phyloP scores from a whole-genome alignment of 768 basidiomycete species.

The Phanerochaete carnosa region DNA sequence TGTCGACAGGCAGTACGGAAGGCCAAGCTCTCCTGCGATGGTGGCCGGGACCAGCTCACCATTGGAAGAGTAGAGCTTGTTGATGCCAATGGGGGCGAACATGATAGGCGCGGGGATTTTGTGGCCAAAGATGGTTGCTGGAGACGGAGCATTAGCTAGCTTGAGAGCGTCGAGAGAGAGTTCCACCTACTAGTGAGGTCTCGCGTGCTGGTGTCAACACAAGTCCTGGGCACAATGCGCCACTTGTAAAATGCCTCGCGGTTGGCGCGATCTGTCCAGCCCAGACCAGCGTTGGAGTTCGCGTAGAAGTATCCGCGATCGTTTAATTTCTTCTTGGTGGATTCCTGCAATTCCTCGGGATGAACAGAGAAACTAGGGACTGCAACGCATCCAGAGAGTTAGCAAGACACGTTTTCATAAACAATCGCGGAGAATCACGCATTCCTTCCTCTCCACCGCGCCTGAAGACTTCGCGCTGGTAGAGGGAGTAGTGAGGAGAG shows the following conservation, averaged over 20 bases:
- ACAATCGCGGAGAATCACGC: conserved; percentile 23
- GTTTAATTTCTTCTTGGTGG: conserved; percentile 39
- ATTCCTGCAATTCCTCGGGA: conserved; percentile 38
- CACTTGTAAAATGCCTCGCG: conserved; percentile 51
- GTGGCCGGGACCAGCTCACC: conserved; percentile 47
- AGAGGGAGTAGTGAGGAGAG: conserved; percentile 47
- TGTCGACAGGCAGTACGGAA: conserved; percentile 51
- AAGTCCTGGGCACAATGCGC: conserved; percentile 53
- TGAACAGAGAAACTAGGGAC: conserved; percentile 42
- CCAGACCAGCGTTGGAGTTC: conserved; percentile 48
- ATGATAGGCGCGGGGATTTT: conserved; percentile 48
- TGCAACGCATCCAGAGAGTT: conserved; percentile 7
- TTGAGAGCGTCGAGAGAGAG: background rate
- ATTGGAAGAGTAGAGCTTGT: conserved; percentile 41
- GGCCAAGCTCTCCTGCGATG: conserved; percentile 45
- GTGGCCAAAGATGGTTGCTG: conserved; percentile 44
- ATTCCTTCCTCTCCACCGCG: conserved; percentile 34
- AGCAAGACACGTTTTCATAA: background rate
- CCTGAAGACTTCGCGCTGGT: conserved; percentile 48
- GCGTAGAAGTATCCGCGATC: conserved; percentile 50
- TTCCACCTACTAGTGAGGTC: conserved; percentile 38
- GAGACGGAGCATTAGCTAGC: background rate
- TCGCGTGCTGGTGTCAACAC: conserved; percentile 49
- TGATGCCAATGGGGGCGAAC: conserved; percentile 57
- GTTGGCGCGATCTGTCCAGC: conserved; percentile 51